A percentile compares a stretch with the other conserved stretches of the same genome.
Evolutionary conservation across 1,139 yeast genomes (phyloP).

Genomic region (Geotrichum phurueaensis): DNA sequence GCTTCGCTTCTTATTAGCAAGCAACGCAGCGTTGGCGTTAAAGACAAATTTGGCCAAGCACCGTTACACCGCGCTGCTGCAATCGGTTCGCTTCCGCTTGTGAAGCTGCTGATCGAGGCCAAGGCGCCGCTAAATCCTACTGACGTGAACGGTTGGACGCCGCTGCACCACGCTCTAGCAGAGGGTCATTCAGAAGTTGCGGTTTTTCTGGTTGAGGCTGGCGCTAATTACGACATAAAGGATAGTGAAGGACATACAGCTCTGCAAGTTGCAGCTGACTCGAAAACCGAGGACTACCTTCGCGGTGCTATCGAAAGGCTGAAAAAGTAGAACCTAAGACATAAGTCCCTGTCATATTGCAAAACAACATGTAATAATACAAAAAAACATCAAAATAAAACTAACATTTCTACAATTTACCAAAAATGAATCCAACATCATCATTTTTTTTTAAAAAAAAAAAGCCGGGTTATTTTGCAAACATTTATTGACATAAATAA

Average conservation of each 20-base stretch:
- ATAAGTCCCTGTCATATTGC: neutral
- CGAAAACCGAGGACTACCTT: conserved; percentile 32
- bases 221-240: conserved; percentile 53
- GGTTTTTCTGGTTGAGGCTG: conserved; percentile 50
- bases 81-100: conserved; percentile 56
- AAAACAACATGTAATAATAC: neutral
- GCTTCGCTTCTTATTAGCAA: conserved; percentile 46
- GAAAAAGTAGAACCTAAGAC: neutral
- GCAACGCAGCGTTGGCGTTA: conserved; percentile 53
- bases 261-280: conserved; percentile 55
- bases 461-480: neutral
- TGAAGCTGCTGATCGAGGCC: conserved; percentile 45
- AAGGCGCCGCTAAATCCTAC: conserved; percentile 61
- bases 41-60: conserved; percentile 60
- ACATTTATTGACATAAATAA: conserved; percentile 10
- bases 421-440: neutral
- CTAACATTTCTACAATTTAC: neutral
- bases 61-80: conserved; percentile 85
- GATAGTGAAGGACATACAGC: conserved; percentile 55
- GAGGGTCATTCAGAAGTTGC: conserved; percentile 88
- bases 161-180: conserved; percentile 83
- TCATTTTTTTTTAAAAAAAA: neutral
- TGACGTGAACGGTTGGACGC: conserved; percentile 76
- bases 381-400: neutral
- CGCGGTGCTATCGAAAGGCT: neutral